These are phyloP conservation scores for Dendryphion nanum DNA, from an alignment of 2,329 filamentous ascomycete genomes.

Conservation along the genomic window DNA sequence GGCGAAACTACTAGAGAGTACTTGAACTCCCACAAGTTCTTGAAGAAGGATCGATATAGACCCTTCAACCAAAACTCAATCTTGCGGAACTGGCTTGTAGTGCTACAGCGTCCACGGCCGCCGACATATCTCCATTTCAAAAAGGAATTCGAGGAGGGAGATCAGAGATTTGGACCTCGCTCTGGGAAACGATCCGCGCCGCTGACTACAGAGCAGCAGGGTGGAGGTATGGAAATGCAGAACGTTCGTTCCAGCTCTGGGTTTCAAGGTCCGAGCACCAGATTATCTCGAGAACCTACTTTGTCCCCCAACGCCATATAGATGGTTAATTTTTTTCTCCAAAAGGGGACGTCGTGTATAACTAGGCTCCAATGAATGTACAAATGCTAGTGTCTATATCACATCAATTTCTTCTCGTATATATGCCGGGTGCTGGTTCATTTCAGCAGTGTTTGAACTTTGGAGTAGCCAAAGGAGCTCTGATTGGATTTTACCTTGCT, in stretches of 20 bases:
- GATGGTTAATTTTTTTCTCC: too few relatives aligned
- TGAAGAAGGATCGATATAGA: constrained; percentile 85
- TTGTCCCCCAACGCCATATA: too few relatives aligned
- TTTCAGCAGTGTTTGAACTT: too few relatives aligned
- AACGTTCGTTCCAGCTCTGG: constrained; percentile 29
- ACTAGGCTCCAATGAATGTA: too few relatives aligned
- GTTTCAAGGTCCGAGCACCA: constrained; percentile 35
- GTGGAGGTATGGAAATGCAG: constrained; percentile 70
- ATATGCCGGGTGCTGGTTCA: too few relatives aligned
- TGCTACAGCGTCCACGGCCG: constrained; percentile 78
- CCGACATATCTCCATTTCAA: constrained; percentile 92
- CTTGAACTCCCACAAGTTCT: constrained; percentile 92
- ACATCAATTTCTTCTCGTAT: too few relatives aligned
- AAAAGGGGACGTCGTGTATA: constrained; percentile 1
- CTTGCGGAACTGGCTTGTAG: constrained; percentile 75
- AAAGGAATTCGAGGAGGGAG: constrained; percentile 69
- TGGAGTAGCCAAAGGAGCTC: too few relatives aligned
- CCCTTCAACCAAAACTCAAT: constrained; percentile 80
- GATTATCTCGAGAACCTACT: constrained; percentile 14
- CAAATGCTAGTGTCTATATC: too few relatives aligned
- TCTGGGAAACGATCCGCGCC: constrained; percentile 53
- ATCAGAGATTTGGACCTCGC: constrained; percentile 73
- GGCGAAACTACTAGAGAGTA: constrained; percentile 97
- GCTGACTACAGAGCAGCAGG: constrained; percentile 52
- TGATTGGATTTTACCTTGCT: too few relatives aligned